phyloP scores from a whole-genome alignment of 2,329 filamentous ascomycete species.

The Colletotrichum eleusines region DNA sequence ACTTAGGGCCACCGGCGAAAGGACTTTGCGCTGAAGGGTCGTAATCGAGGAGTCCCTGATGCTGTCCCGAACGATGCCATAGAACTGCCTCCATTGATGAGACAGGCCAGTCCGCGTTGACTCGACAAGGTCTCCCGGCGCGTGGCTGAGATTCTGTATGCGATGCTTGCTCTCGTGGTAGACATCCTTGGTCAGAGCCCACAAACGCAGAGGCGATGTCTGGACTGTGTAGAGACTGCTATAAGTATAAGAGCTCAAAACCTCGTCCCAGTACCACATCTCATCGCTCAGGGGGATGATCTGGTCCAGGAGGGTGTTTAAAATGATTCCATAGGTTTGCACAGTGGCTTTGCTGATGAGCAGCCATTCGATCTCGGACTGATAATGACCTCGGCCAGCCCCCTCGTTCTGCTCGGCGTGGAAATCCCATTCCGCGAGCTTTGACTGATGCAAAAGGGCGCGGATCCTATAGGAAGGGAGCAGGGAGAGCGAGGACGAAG shows the following conservation, averaged over 20 bases:
- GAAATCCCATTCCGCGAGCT: conserved; percentile 55
- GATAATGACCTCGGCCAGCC: conserved; percentile 48
- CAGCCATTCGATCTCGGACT: conserved; percentile 89
- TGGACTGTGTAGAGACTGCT: conserved; percentile 89
- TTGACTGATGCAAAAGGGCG: conserved; percentile 72
- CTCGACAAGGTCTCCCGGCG: conserved; percentile 51
- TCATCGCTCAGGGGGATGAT: conserved; percentile 88
- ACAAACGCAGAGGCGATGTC: conserved; percentile 82
- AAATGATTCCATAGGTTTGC: conserved; percentile 86
- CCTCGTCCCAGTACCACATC: conserved; percentile 95
- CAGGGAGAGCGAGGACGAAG: conserved; percentile 72
- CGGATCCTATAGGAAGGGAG: conserved; percentile 72
- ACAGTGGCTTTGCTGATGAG: conserved; percentile 90
- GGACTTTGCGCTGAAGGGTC: conserved; percentile 77
- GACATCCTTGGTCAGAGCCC: conserved; percentile 77
- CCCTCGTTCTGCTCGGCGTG: conserved; percentile 46
- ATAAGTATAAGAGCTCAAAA: conserved; percentile 81
- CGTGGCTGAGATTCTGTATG: conserved; percentile 45
- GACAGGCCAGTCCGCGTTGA: conserved; percentile 56
- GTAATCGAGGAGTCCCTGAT: conserved; percentile 78
- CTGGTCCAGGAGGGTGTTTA: conserved; percentile 83
- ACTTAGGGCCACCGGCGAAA: conserved; percentile 82
- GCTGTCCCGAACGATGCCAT: conserved; percentile 81
- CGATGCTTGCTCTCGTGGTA: conserved; percentile 68
- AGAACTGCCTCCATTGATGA: conserved; percentile 77